Conservation (phyloP, 164 flowering plant species). For the Magnolia sinica region DNA sequence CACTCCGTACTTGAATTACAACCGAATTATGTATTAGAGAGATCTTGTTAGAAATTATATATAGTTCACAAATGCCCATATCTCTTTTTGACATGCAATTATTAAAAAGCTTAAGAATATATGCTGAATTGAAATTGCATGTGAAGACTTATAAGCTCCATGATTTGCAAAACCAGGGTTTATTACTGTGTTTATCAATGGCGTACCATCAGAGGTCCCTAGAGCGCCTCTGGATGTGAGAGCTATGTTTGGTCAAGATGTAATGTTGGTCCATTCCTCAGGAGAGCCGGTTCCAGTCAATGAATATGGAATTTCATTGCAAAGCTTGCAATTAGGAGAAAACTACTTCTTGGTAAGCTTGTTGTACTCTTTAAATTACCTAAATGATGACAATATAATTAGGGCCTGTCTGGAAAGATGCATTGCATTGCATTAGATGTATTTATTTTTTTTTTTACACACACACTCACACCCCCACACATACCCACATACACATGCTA, state of each 20-base stretch:
- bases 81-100: background rate
- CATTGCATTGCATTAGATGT: no score
- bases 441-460: no score
- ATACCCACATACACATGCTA: no score
- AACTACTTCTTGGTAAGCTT: constrained; percentile 77
- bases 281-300: constrained; percentile 67
- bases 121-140: background rate
- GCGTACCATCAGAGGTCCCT: constrained; percentile 67
- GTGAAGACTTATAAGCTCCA: background rate
- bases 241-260: constrained; percentile 73
- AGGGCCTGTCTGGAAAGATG: no score
- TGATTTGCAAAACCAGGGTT: constrained; percentile 36
- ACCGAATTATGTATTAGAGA: background rate
- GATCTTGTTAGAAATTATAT: background rate
- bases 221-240: constrained; percentile 66
- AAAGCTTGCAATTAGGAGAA: constrained; percentile 82
- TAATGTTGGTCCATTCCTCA: constrained; percentile 70
- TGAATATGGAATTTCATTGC: constrained; percentile 56
- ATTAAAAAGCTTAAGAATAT: background rate
- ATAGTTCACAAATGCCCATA: background rate
- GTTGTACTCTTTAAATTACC: background rate
- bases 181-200: constrained; percentile 79
- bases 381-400: no score
- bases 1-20: no score
- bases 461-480: no score